These are phyloP conservation scores for Amylocystis lapponica DNA, from an alignment of 768 basidiomycete species.

Conservation along the genomic window DNA sequence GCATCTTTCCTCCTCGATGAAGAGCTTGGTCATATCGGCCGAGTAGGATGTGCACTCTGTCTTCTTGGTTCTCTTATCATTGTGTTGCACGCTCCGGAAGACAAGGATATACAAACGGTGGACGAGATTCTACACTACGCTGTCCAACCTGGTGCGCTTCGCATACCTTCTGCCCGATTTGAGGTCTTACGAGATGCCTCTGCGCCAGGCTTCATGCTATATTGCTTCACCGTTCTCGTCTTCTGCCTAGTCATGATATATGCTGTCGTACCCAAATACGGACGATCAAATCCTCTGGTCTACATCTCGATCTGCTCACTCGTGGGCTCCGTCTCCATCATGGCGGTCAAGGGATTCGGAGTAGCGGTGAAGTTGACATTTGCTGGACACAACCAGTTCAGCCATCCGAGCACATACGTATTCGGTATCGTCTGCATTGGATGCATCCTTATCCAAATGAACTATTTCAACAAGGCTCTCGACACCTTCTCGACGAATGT, in stretches of 20 bases:
- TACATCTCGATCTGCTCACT: constrained; percentile 97
- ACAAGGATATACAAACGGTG: constrained; percentile 88
- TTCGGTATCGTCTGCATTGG: constrained; percentile 77
- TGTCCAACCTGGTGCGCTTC: constrained; percentile 95
- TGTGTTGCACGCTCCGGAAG: constrained; percentile 93
- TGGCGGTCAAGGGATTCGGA: constrained; percentile 98
- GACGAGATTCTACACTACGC: constrained; percentile 91
- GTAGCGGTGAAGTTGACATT: constrained; percentile 94
- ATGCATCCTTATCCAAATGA: constrained; percentile 92
- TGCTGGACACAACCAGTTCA: constrained; percentile 91
- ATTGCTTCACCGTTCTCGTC: constrained; percentile 79
- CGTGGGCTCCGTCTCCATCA: constrained; percentile 94
- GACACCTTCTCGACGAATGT: constrained; percentile 97
- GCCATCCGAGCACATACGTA: constrained; percentile 93
- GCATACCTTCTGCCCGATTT: background rate
- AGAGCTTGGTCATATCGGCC: constrained; percentile 89
- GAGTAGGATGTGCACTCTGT: constrained; percentile 79
- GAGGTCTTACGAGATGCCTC: background rate
- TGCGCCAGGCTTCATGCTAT: constrained; percentile 79
- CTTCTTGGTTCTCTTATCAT: constrained; percentile 89
- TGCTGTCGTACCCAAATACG: constrained; percentile 75
- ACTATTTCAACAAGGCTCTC: constrained; percentile 97
- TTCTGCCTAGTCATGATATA: constrained; percentile 87
- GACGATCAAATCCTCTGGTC: constrained; percentile 81
- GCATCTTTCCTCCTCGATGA: constrained; percentile 92